Base-by-base conservation (phyloP, 2,329 filamentous ascomycete genomes). In the Leptographium galeiforme region DNA sequence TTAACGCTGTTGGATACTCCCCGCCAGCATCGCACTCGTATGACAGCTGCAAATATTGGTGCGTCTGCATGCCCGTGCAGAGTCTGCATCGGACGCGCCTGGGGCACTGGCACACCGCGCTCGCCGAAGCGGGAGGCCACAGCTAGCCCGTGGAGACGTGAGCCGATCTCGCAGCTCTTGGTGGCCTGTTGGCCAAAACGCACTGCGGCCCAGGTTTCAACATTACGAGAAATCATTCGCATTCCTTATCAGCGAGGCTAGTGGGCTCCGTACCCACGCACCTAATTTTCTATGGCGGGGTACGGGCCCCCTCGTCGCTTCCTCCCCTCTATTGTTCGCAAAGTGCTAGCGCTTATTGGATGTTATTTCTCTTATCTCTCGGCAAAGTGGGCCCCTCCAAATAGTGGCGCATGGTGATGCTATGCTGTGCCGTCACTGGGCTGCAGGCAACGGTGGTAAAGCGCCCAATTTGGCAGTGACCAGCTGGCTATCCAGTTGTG, bases 341-440 rank as follows among this genome's bases (percentile, higher is more conserved):
- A 33, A n/a, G 6, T 16, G 30, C 16, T 8, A 16, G 14, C 45
- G 30, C 45, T 25, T n/a, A 55, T 57, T 55, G 53, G 53, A 32
- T 34, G 38, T 12, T 11, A 44, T 54, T 54, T 57, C 14, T 53
- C 56, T 59, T 59, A 59, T 59, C 58, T 59, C 53, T 57, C 45
- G 58, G 56, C 56, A 55, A 45, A 50, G 55, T 57, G 58, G 58
- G 43, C 38, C 18, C 6, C 8, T 2, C 25, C 25, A 11, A 36
- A 45, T 45, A 33, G 43, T 32, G 25, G 16, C 16, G 46, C 16
- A 12, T 6, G 10, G 10, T 4, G 19, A 16, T 16, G n/a, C 40
- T 10, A 14, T 41, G 40, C 10, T 10, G 38, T n/a, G 6, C 34
- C 8, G 34, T 36, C 34, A 10, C 13, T 36, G 13, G 25, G 25